Evolutionary conservation across 805 yeast species (phyloP).

Genomic region (Yarrowia divulgata): DNA sequence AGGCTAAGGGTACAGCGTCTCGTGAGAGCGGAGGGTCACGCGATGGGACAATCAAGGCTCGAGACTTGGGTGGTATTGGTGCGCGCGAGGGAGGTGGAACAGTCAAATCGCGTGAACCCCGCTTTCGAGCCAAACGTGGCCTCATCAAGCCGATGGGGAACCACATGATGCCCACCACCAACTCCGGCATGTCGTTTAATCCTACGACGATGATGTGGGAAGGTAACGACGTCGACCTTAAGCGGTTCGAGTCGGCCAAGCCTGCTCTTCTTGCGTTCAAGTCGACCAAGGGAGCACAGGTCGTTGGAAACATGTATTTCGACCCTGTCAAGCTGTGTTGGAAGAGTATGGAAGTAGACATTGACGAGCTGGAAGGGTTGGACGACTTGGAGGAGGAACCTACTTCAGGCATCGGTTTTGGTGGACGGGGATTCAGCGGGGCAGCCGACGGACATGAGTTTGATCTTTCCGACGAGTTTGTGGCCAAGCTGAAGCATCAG

Average conservation of each 20-base stretch:
- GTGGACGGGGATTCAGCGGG: conserved; percentile 32
- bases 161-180: neutral
- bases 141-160: conserved; percentile 13
- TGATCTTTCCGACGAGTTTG: conserved; percentile 46
- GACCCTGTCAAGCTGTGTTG: conserved; percentile 65
- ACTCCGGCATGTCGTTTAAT: conserved; percentile 58
- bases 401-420: neutral
- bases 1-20: conserved; percentile 7
- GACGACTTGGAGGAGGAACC: conserved; percentile 54
- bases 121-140: conserved; percentile 4
- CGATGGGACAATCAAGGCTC: conserved; percentile 16
- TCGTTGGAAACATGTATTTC: conserved; percentile 64
- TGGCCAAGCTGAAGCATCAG: conserved; percentile 47
- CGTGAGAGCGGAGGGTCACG: conserved; percentile 1
- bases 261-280: conserved; percentile 51
- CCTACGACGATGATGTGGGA: conserved; percentile 64
- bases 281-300: conserved; percentile 50
- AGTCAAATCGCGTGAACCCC: neutral
- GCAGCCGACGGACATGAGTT: conserved; percentile 48
- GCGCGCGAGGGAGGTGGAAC: neutral
- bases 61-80: conserved; percentile 3
- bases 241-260: conserved; percentile 56
- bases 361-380: conserved; percentile 56
- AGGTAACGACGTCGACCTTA: conserved; percentile 67
- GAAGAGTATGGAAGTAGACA: conserved; percentile 57